phyloP scores from a whole-genome alignment of 2,329 filamentous ascomycete genomes.

The Microdochium bolleyi region DNA sequence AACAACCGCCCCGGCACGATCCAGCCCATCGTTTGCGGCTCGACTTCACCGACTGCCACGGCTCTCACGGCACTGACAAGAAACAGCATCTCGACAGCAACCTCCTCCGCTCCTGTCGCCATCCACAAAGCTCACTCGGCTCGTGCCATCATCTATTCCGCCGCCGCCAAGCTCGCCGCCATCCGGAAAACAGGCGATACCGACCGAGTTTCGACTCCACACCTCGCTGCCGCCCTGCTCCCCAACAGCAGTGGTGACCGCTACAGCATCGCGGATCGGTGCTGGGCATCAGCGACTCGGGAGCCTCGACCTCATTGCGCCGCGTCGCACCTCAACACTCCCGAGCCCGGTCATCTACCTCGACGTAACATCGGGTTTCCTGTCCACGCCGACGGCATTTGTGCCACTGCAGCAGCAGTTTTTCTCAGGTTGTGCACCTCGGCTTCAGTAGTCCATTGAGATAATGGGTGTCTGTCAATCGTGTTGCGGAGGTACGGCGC shows the following conservation, averaged over 20 bases:
- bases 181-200: too few relatives aligned
- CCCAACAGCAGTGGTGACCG: too few relatives aligned
- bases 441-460: neutral
- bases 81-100: neutral
- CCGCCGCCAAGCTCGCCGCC: too few relatives aligned
- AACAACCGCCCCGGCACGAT: neutral
- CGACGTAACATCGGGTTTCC: neutral
- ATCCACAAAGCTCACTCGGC: neutral
- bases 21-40: neutral
- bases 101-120: neutral
- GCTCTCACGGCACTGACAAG: neutral
- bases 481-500: slow-evolving; percentile 24
- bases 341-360: neutral
- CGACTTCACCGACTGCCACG: neutral
- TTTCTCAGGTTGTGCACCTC: neutral
- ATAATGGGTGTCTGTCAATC: slow-evolving; percentile 25
- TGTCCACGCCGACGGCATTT: neutral
- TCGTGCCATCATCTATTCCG: too few relatives aligned
- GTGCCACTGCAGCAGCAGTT: neutral
- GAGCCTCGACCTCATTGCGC: neutral
- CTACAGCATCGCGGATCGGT: too few relatives aligned
- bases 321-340: neutral
- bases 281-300: too few relatives aligned
- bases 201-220: too few relatives aligned
- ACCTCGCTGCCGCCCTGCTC: too few relatives aligned